A percentile compares a stretch with the other conserved stretches of the same genome.
Conservation (phyloP, 495 filamentous ascomycete genomes). For the Xylaria longipes region DNA sequence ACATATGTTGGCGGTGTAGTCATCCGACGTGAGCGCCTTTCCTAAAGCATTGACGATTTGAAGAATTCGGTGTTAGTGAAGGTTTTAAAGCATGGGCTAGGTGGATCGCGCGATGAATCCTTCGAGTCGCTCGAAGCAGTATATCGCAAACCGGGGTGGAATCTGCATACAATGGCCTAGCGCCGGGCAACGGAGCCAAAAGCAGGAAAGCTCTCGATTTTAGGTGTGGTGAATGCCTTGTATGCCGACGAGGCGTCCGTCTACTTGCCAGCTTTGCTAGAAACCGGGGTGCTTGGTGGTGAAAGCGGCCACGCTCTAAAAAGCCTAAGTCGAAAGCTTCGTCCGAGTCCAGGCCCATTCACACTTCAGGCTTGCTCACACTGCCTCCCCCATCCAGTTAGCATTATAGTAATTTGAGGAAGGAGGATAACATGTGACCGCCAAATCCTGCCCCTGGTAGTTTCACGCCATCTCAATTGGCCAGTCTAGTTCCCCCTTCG, state of each 20-base stretch:
- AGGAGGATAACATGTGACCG: slow-evolving; percentile 23
- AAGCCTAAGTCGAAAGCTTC: neutral
- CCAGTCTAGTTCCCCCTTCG: slow-evolving; percentile 1
- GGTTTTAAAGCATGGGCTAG: slow-evolving; percentile 7
- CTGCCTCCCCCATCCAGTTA: slow-evolving; percentile 20
- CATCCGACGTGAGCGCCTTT: slow-evolving; percentile 2
- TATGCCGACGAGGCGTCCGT: slow-evolving; percentile 4
- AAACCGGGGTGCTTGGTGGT: neutral
- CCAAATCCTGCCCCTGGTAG: slow-evolving; percentile 37
- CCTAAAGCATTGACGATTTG: neutral
- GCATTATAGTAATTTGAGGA: slow-evolving; percentile 12
- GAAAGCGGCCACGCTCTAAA: neutral
- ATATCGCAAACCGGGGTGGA: neutral
- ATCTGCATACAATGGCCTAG: neutral
- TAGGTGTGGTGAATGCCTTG: neutral
- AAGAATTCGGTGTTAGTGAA: neutral
- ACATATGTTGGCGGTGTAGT: neutral
- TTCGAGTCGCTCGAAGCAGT: neutral
- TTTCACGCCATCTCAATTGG: slow-evolving; percentile 26
- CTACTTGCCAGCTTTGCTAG: slow-evolving; percentile 2
- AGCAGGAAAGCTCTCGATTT: neutral
- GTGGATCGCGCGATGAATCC: neutral
- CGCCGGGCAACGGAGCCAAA: slow-evolving; percentile 10
- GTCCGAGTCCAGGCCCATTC: neutral
- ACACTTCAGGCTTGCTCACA: neutral